These are phyloP conservation scores for Triticum monococcum DNA, from an alignment of 176 grass and related monocot genomes.

Conservation along the genomic window DNA sequence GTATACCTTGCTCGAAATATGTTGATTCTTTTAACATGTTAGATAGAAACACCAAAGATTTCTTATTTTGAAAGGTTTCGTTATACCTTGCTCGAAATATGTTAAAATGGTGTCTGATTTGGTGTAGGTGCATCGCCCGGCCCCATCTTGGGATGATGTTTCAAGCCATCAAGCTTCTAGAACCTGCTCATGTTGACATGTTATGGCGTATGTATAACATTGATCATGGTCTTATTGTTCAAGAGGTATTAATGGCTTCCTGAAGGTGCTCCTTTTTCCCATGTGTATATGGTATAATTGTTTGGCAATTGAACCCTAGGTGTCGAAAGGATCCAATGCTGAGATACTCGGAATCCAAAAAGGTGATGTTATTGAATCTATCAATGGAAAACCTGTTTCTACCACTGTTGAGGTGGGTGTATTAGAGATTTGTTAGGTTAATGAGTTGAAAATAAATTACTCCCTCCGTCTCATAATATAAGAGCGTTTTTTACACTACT, in stretches of 20 bases:
- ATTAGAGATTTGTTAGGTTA: not conserved
- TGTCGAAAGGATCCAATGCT: not conserved
- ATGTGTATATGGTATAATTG: not conserved
- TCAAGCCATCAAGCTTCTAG: constrained; percentile 4
- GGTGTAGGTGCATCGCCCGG: not conserved
- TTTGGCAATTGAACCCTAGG: not conserved
- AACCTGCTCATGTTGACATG: not conserved
- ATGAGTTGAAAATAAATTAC: not conserved
- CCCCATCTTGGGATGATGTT: constrained; percentile 18
- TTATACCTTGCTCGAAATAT: too few species aligned
- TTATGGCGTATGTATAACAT: not conserved
- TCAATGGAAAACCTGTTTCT: not conserved
- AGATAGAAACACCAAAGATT: not conserved
- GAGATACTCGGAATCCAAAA: not conserved
- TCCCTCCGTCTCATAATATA: too few species aligned
- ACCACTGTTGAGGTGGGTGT: not conserved
- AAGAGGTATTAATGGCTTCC: not conserved
- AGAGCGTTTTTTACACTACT: too few species aligned
- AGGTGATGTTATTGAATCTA: constrained; percentile 1
- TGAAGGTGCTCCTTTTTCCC: not conserved
- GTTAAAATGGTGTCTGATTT: not conserved
- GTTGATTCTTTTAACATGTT: not conserved
- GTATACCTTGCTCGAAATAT: too few species aligned
- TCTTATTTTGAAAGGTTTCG: too few species aligned
- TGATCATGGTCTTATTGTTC: constrained; percentile 16